Evolutionary conservation across 805 yeast genomes (phyloP).

Genomic region (Candida tibetensis): DNA sequence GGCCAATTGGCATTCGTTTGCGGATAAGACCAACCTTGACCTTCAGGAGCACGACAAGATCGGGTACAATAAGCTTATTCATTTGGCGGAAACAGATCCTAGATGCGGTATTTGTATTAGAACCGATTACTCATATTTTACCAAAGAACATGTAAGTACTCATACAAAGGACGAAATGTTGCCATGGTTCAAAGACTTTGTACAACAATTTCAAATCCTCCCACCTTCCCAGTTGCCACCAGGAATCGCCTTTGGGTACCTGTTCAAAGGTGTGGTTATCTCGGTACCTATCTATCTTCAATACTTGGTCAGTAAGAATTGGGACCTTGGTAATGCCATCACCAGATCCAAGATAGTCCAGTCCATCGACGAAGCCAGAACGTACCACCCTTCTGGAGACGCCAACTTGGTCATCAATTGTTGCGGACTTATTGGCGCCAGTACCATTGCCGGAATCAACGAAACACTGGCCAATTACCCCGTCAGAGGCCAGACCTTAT

Average conservation of each 20-base stretch:
- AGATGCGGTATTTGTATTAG: slow-evolving; percentile 39
- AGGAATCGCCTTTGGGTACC: slow-evolving; percentile 43
- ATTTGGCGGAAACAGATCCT: slow-evolving; percentile 46
- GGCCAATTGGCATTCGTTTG: slow-evolving; percentile 69
- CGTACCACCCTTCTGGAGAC: slow-evolving; percentile 8
- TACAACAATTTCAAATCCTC: slow-evolving; percentile 38
- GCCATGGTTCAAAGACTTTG: slow-evolving; percentile 50
- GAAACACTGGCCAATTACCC: slow-evolving; percentile 44
- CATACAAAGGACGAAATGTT: slow-evolving; percentile 8
- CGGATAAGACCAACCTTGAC: slow-evolving; percentile 32
- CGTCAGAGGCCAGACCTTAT: slow-evolving; percentile 59
- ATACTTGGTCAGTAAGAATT: slow-evolving; percentile 47
- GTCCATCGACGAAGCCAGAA: slow-evolving; percentile 48
- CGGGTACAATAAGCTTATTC: slow-evolving; percentile 47
- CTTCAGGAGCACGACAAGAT: slow-evolving; percentile 39
- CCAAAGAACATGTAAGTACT: slow-evolving; percentile 5
- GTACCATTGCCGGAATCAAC: slow-evolving; percentile 42
- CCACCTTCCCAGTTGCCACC: slow-evolving; percentile 37
- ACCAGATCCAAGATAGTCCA: slow-evolving; percentile 37
- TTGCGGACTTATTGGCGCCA: slow-evolving; percentile 49
- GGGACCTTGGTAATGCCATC: slow-evolving; percentile 47
- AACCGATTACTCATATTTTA: slow-evolving; percentile 12
- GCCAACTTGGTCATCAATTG: slow-evolving; percentile 57
- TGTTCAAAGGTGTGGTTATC: slow-evolving; percentile 55
- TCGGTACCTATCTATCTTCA: slow-evolving; percentile 56